Conservation (phyloP, 2,329 filamentous ascomycete species). For the Ciborinia camelliae region DNA sequence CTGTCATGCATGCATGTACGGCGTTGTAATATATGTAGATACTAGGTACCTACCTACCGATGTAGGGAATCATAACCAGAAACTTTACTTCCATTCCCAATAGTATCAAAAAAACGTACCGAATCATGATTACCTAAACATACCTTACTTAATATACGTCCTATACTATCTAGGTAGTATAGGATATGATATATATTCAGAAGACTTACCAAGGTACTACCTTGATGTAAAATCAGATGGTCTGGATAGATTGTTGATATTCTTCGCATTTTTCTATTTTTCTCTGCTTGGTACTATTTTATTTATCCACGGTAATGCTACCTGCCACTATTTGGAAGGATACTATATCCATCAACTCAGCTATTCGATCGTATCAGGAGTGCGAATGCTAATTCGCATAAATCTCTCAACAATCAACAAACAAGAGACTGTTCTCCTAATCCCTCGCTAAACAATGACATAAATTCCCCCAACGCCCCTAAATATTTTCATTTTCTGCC, state of each 20-base stretch:
- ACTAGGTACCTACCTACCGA: too few species aligned
- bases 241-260: background rate
- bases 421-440: conserved; percentile 4
- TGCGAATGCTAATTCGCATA: background rate
- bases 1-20: too few species aligned
- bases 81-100: too few species aligned
- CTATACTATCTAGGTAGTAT: too few species aligned
- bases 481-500: background rate
- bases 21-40: too few species aligned
- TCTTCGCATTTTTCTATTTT: background rate
- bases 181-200: too few species aligned
- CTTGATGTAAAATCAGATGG: background rate
- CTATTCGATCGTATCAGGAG: background rate
- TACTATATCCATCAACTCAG: background rate
- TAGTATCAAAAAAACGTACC: too few species aligned
- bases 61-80: too few species aligned
- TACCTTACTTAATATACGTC: too few species aligned
- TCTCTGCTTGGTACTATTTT: background rate
- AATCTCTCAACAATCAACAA: background rate
- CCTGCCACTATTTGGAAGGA: background rate
- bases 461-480: conserved; percentile 2
- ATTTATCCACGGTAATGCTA: background rate
- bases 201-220: too few species aligned
- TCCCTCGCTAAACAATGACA: conserved; percentile 2
- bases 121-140: too few species aligned